Base-by-base conservation (phyloP, 352 stramenopile species). In the Pythium insidiosum region DNA sequence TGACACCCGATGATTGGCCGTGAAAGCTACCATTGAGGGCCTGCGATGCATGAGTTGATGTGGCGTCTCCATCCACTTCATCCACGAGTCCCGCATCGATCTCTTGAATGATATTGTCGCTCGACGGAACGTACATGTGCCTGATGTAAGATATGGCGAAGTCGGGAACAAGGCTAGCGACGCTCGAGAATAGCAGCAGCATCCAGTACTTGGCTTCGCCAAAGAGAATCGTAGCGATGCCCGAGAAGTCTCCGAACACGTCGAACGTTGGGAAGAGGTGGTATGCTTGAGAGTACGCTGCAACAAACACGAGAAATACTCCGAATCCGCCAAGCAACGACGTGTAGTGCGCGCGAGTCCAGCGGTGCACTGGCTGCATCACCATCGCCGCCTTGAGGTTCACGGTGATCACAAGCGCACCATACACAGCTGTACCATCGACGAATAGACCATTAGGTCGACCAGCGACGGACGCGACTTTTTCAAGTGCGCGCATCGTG, bases 51-150 rank as follows among this genome's bases (percentile, higher is more conserved):
- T 54, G 26, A 3, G 47, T n/a, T n/a, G n/a, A n/a, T 15, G 20
- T 49, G 15, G 16, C 12, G 28, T 10, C 20, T 9, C 39, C 15
- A 11, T 38, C 29, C 21, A 58, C 34, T 0, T 26, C 47, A 18
- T 84, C 66, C 0, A 68, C 70, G 0, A 93, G 29, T 0, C 77
- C 72, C 15, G 68, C 84, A 31, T 93, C 80, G 42, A 93, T 93
- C 29, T 93, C 80, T 24, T 83, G 56, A 24, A 93, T 90, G 30
- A 93, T 93, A 23, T 87, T 76, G 44, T 81, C 79, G 43, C 79
- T 88, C 1, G 77, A 82, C 4, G 81, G 78, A 36, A 93, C 50
- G 23, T 91, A 90, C 78, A 90, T 93, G 46, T 86, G 73, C 40
- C 71, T 75, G 24, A 93, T 24, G 47, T 91, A 93, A 54, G 81